Evolutionary conservation across 2,329 filamentous ascomycete genomes (phyloP).

Genomic region (Zymoseptoria pseudotritici): DNA sequence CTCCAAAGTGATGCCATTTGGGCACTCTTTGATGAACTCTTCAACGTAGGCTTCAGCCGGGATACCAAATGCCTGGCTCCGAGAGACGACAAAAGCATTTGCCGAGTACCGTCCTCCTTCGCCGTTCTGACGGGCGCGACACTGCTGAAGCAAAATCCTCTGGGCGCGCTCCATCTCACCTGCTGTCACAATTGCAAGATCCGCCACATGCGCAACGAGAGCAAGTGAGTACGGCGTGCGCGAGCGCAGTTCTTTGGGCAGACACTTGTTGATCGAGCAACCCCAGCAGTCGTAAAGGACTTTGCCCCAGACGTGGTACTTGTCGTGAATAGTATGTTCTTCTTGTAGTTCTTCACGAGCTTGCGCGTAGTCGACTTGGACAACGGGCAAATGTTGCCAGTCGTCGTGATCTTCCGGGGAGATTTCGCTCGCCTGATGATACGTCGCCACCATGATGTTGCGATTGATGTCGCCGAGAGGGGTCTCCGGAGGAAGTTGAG

Average conservation of each 20-base stretch:
- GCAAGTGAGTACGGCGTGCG: constrained; percentile 7
- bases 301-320: neutral
- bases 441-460: neutral
- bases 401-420: neutral
- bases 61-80: neutral
- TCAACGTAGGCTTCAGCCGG: neutral
- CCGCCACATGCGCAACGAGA: neutral
- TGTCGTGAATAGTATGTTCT: neutral
- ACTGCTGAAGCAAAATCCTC: neutral
- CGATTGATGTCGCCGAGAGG: neutral
- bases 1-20: neutral
- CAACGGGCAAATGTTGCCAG: neutral
- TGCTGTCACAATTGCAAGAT: neutral
- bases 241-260: constrained; percentile 3
- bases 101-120: neutral
- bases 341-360: neutral
- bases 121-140: neutral
- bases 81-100: neutral
- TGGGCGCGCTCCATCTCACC: neutral
- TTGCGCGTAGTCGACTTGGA: neutral
- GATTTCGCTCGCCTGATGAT: neutral
- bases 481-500: neutral
- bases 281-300: constrained; percentile 1
- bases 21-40: neutral
- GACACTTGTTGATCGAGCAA: neutral